A percentile compares a stretch with the other conserved stretches of the same genome.
Evolutionary conservation across 257 asterid species (phyloP).

Genomic region (Solanum dulcamara): DNA sequence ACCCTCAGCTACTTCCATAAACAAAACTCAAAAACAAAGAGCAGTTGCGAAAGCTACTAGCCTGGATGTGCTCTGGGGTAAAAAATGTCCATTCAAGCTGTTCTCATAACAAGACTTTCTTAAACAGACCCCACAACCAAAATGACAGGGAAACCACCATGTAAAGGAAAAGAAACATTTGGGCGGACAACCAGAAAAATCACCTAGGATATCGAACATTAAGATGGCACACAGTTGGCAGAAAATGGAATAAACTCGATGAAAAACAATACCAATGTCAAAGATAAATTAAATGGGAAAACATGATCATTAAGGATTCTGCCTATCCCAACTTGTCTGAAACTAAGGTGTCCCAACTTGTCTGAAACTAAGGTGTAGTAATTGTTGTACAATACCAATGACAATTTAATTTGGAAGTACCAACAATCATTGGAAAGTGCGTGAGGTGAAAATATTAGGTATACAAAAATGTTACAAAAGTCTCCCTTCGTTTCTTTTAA

Average conservation of each 20-base stretch:
- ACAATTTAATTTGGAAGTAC: background rate
- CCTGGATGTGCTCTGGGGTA: conserved; percentile 23
- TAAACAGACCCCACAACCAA: background rate
- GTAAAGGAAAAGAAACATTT: background rate
- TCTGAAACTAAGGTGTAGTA: background rate
- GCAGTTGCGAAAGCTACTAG: conserved; percentile 27
- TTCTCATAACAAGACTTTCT: background rate
- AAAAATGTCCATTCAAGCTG: background rate
- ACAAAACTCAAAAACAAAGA: background rate
- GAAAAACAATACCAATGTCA: background rate
- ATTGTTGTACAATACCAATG: background rate
- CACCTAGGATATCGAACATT: background rate
- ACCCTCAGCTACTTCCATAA: no score
- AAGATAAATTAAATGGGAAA: background rate
- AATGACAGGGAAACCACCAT: background rate
- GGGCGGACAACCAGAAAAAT: background rate
- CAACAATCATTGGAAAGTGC: background rate
- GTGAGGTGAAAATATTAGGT: background rate
- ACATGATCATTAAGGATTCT: background rate
- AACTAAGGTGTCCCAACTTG: background rate
- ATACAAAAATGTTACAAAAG: background rate
- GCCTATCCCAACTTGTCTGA: background rate
- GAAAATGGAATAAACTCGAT: background rate
- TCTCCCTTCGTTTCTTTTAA: background rate
- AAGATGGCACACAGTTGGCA: background rate